Conservation (phyloP, 345 rosid genomes). For the Gossypium herbaceum region DNA sequence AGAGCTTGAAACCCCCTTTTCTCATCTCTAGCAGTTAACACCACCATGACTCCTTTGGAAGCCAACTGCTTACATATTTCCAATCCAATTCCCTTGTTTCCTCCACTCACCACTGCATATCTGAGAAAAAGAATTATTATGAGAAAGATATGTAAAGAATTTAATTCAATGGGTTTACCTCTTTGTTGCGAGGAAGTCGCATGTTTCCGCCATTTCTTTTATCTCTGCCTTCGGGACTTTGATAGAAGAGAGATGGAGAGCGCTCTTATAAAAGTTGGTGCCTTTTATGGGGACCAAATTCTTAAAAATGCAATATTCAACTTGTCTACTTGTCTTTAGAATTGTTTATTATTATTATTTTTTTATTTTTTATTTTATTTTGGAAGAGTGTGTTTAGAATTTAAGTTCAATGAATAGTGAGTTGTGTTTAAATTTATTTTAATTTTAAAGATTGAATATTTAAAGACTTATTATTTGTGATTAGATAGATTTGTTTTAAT, state of each 20-base stretch:
- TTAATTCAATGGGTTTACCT: neutral
- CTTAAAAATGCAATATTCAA: neutral
- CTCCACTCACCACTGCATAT: slow-evolving; percentile 19
- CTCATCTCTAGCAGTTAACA: slow-evolving; percentile 27
- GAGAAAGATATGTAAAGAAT: neutral
- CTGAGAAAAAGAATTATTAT: slow-evolving; percentile 2
- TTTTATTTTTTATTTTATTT: no score
- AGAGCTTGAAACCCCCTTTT: slow-evolving; percentile 22
- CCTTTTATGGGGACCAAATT: no score
- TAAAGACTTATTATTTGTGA: no score
- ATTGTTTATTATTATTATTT: no score
- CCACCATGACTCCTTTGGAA: slow-evolving; percentile 13
- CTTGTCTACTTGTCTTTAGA: no score
- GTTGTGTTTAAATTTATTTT: no score
- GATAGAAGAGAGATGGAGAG: neutral
- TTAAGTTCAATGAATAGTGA: no score
- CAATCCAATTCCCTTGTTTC: slow-evolving; percentile 25
- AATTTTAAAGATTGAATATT: no score
- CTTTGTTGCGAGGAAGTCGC: neutral
- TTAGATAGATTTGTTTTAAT: no score
- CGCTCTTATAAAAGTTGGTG: neutral
- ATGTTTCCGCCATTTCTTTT: neutral
- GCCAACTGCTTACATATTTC: slow-evolving; percentile 24
- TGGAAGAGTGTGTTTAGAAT: no score
- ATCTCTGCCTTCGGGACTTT: neutral